Evolutionary conservation across 106 monocot species (phyloP), one percentile per base, ranked within the genome.

Genomic region (Dendrobium huoshanense): DNA sequence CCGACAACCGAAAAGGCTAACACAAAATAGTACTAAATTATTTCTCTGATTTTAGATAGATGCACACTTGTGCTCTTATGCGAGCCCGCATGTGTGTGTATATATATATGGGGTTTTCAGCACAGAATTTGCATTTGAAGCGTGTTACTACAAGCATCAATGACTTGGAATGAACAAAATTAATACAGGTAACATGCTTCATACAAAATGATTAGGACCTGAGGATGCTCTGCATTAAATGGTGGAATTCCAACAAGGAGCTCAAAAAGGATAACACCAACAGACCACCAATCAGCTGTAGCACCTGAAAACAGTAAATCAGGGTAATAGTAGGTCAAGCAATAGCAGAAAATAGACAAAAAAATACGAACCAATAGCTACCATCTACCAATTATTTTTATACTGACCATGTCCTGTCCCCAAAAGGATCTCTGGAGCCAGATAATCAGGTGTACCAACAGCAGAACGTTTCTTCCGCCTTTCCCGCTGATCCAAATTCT

Each of bases 231-330:
- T 19, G 95, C 99, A 85, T 99, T 99, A 75, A 99, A 99, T 41
- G 99, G 99, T 77, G 99, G 99, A 86, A 99, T 93, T 65, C 99
- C 99, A 78, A 99, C 99, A 84, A 99, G 88, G n/a, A 99, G 89
- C 55, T 99, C 99, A 85, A 95, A 99, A 22, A 99, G 93, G 83
- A 99, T 95, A 58, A 99, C 93, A 54, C 99, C 99, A 61, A 99
- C 99, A 79, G 99, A 99, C 99, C 99, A 99, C 99, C 99, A 99
- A 88, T 99, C 99, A 16, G 99, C 95, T 84, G 87, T 93, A 51
- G 93, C 89, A 84, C 95, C 98, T 99, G 87, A n/a, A 76, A 67
- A 42, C 58, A 55, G 55, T 11, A 72, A 86, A 37, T 65, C 37
- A 43, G 24, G 13, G 20, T 56, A 75, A 20, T 22, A 56, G 45